Conservation (phyloP, 1,284 basidiomycete species). For the Cryptococcus maquisensis region DNA sequence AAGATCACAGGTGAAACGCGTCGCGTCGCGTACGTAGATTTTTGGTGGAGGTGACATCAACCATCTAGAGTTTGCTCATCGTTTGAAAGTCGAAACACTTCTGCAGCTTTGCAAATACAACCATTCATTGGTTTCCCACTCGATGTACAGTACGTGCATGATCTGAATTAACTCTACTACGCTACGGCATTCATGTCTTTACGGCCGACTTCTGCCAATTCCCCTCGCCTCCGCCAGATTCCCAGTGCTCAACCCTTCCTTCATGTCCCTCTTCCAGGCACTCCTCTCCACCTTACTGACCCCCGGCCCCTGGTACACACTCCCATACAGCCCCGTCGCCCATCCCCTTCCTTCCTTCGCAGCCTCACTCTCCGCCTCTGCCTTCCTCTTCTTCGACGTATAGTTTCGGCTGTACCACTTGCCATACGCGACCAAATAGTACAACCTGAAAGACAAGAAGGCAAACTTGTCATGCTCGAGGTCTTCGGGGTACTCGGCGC, state of each 20-base stretch:
- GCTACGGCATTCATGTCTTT: too few species aligned
- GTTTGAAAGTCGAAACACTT: too few species aligned
- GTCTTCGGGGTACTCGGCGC: constrained; percentile 49
- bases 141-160: too few species aligned
- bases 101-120: too few species aligned
- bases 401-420: constrained; percentile 14
- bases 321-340: not conserved
- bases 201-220: too few species aligned
- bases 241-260: constrained; percentile 20
- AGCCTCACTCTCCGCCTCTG: not conserved
- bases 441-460: constrained; percentile 34
- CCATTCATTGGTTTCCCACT: too few species aligned
- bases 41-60: too few species aligned
- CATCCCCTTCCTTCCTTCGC: not conserved
- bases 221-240: constrained; percentile 11
- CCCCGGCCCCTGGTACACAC: not conserved
- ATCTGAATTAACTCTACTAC: too few species aligned
- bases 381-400: not conserved
- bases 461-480: constrained; percentile 43
- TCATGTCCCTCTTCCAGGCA: not conserved
- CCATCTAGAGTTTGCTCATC: too few species aligned
- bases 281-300: not conserved
- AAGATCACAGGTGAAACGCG: not conserved
- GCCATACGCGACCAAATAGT: constrained; percentile 37
- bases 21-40: too few species aligned